Conservation (phyloP, 352 stramenopile species). For the Aphanomyces astaci region DNA sequence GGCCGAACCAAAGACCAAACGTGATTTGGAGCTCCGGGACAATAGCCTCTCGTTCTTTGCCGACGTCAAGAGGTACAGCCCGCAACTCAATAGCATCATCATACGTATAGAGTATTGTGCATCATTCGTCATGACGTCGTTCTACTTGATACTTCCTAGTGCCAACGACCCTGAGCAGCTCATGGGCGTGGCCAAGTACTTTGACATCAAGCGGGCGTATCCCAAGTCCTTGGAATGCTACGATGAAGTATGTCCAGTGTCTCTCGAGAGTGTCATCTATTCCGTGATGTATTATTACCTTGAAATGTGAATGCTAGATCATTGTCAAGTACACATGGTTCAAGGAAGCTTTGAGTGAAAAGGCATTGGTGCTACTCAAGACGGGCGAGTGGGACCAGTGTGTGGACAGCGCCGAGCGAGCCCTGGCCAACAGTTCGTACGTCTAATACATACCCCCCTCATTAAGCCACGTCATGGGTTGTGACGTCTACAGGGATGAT, state of each 20-base stretch:
- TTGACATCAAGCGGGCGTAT: constrained; percentile 69
- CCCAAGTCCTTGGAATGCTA: constrained; percentile 50
- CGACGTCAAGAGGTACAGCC: constrained; percentile 31
- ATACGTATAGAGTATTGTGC: not conserved
- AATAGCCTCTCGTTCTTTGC: constrained; percentile 59
- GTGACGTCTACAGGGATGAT: constrained; percentile 27
- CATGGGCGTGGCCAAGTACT: constrained; percentile 61
- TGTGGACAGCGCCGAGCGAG: constrained; percentile 65
- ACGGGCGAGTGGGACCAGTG: constrained; percentile 83
- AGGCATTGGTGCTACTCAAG: constrained; percentile 70
- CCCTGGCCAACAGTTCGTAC: constrained; percentile 47
- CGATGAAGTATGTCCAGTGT: constrained; percentile 33
- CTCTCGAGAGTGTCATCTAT: not conserved
- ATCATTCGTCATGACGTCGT: constrained; percentile 13
- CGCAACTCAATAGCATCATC: not conserved
- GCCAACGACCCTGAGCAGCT: constrained; percentile 62
- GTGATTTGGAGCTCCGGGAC: constrained; percentile 51
- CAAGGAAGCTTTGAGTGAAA: constrained; percentile 71
- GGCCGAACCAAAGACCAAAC: constrained; percentile 56
- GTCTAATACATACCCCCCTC: not conserved
- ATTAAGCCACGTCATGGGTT: too few relatives aligned
- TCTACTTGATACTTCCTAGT: too few relatives aligned
- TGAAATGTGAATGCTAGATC: constrained; percentile 28
- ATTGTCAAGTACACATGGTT: constrained; percentile 79
- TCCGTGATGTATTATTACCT: too few relatives aligned